phyloP scores from a whole-genome alignment of 106 monocot species.

The Cymbidium sinense region DNA sequence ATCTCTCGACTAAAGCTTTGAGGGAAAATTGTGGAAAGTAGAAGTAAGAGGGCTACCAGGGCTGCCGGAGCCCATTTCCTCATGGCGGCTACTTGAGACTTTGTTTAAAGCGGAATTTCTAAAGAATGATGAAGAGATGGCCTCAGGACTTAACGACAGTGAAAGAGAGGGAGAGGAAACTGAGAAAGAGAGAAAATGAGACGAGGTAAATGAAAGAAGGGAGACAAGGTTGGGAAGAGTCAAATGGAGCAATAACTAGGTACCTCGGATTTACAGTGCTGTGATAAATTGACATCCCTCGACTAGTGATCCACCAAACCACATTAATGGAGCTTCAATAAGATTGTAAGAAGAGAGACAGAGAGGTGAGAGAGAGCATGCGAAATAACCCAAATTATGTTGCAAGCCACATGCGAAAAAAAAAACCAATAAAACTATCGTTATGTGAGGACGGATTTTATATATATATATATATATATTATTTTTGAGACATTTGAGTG shows the following conservation, averaged over 20 bases:
- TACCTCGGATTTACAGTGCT: conserved; percentile 8
- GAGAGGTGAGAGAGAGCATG: no score
- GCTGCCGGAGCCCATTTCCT: not conserved
- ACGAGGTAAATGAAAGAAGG: not conserved
- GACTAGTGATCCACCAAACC: conserved; percentile 16
- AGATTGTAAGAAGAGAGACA: not conserved
- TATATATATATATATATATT: no score
- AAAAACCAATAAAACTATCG: no score
- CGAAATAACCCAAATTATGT: no score
- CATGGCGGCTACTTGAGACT: not conserved
- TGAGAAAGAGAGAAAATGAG: not conserved
- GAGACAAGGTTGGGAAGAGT: not conserved
- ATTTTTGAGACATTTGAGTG: no score
- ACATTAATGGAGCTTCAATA: conserved; percentile 9
- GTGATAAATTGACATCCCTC: not conserved
- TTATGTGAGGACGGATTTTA: no score
- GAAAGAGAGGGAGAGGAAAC: not conserved
- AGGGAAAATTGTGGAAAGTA: not conserved
- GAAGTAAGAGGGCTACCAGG: not conserved
- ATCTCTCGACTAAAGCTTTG: not conserved
- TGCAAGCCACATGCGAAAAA: no score
- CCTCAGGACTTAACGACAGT: no score
- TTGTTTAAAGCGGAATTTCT: not conserved
- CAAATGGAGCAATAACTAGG: conserved; percentile 14
- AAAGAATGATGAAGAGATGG: not conserved